Conservation (phyloP, 495 filamentous ascomycete species). For the Chaetomium tenue region DNA sequence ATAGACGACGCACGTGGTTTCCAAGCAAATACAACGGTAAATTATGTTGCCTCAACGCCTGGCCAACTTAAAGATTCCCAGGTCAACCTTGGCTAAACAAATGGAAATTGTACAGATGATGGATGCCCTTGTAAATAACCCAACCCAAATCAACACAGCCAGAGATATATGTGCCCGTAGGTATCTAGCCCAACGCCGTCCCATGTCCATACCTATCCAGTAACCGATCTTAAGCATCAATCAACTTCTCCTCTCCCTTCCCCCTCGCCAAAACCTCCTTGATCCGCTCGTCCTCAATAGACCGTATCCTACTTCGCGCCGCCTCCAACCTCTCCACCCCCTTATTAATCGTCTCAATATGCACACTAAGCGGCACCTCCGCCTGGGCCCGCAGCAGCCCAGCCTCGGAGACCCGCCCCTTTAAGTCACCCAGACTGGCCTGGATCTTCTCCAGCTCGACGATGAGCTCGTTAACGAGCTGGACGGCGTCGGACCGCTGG, state of each 20-base stretch:
- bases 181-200: conserved; percentile 8
- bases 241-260: conserved; percentile 30
- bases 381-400: conserved; percentile 45
- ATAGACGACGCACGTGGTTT: too few species aligned
- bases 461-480: conserved; percentile 58
- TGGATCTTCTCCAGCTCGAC: conserved; percentile 66
- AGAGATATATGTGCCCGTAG: not conserved
- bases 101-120: not conserved
- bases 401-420: conserved; percentile 62
- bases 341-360: conserved; percentile 66
- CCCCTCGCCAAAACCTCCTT: conserved; percentile 50
- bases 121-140: not conserved
- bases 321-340: conserved; percentile 64
- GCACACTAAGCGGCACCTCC: conserved; percentile 61
- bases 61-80: too few species aligned
- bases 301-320: conserved; percentile 54
- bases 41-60: too few species aligned
- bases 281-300: conserved; percentile 57
- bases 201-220: conserved; percentile 1
- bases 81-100: too few species aligned
- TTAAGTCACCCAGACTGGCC: conserved; percentile 62
- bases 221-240: conserved; percentile 19
- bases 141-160: not conserved
- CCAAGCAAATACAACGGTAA: too few species aligned
- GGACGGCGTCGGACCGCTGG: conserved; percentile 59